phyloP scores from a whole-genome alignment of 2,329 filamentous ascomycete genomes.

The Ascochyta viciae-villosae region DNA sequence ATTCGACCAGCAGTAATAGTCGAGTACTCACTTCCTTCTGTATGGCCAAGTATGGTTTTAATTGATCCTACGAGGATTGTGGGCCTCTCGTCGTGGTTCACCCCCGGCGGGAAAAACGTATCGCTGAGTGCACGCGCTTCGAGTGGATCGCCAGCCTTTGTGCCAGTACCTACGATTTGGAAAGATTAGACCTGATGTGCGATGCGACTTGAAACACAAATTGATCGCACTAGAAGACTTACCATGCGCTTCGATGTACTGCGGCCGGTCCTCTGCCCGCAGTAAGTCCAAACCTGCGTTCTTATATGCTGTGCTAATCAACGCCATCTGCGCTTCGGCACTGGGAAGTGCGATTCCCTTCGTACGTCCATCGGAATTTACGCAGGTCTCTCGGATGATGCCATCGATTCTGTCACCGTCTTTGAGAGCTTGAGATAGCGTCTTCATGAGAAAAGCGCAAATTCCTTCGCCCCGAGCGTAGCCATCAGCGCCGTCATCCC shows the following conservation, averaged over 20 bases:
- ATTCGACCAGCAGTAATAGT: too few species aligned
- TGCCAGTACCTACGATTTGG: constrained; percentile 29
- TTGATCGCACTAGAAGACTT: too few species aligned
- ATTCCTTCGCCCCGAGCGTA: constrained; percentile 71
- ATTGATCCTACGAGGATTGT: constrained; percentile 19
- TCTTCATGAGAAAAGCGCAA: constrained; percentile 36
- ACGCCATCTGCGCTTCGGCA: constrained; percentile 53
- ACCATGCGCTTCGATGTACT: constrained; percentile 28
- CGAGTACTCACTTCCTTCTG: constrained; percentile 33
- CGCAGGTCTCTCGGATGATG: constrained; percentile 36
- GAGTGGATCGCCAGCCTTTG: constrained; percentile 37
- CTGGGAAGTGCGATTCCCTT: constrained; percentile 33
- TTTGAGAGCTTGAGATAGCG: constrained; percentile 20
- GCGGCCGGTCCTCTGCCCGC: constrained; percentile 20
- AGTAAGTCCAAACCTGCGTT: constrained; percentile 43
- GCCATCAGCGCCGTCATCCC: constrained; percentile 64
- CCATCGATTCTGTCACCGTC: constrained; percentile 39
- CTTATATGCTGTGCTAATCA: constrained; percentile 43
- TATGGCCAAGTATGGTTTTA: background rate
- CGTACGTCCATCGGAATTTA: constrained; percentile 30
- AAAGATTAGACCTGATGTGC: too few species aligned
- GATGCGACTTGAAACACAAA: too few species aligned
- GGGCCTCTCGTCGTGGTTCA: background rate
- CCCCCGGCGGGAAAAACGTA: constrained; percentile 16
- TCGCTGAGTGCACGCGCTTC: constrained; percentile 28